A percentile compares a stretch with the other conserved stretches of the same genome.
Conservation (phyloP, 805 yeast genomes). For the Yarrowia divulgata region DNA sequence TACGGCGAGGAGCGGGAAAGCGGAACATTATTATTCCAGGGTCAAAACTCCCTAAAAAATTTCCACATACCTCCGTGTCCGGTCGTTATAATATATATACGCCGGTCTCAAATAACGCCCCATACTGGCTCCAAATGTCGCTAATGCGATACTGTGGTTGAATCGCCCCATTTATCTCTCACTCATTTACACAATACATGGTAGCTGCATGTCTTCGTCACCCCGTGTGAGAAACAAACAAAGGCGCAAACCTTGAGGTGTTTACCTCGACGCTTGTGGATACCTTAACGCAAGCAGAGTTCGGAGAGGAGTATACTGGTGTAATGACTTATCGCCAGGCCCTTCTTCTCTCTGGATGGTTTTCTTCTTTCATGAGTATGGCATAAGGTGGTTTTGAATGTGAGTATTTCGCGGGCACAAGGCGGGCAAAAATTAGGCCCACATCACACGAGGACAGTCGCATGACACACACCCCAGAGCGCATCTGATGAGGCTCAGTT, state of each 20-base stretch:
- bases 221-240: conserved; percentile 32
- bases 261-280: conserved; percentile 35
- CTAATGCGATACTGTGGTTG: conserved; percentile 10
- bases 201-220: conserved; percentile 35
- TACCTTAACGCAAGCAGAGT: neutral
- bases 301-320: conserved; percentile 32
- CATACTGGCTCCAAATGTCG: neutral
- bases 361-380: conserved; percentile 17
- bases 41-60: neutral
- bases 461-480: neutral
- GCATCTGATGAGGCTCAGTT: neutral
- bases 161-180: conserved; percentile 34
- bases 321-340: conserved; percentile 34
- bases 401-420: conserved; percentile 17
- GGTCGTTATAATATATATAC: neutral
- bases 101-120: neutral
- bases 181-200: conserved; percentile 7
- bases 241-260: conserved; percentile 14
- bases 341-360: conserved; percentile 18
- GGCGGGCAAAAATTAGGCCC: neutral
- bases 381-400: conserved; percentile 36
- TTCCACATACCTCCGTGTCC: neutral
- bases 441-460: neutral
- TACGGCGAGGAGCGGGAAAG: too few relatives aligned
- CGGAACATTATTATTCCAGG: neutral